Base-by-base conservation (phyloP, 805 yeast species). In the Starmerella vaccinii region DNA sequence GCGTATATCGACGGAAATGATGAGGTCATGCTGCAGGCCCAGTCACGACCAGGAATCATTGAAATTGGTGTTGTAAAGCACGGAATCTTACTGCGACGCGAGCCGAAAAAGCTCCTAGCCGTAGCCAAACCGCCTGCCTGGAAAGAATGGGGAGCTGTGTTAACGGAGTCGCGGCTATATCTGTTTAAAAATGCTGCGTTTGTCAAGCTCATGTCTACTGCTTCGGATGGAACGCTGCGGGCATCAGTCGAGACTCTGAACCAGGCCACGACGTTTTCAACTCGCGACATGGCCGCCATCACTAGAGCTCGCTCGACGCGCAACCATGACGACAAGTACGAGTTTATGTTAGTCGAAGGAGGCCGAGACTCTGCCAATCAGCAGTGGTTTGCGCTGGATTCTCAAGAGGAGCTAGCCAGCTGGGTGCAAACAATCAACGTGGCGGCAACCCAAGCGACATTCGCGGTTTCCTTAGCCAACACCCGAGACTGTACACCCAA, bases 361-460 rank as follows among this genome's bases (percentile, higher is more conserved):
- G 59, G 62, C 16, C 51, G 64, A 13, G 66, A 62, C 13, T 63
- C 63, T 7, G 50, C 61, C n/a, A 63, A 61, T 35, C 64, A 61
- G 38, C 68, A 65, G 52, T 63, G 65, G 65, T 57, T 65, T 68
- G 49, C 75, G 66, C 77, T 79, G 13, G 64, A 61, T 6, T 65
- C 67, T 21, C 61, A 63, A n/a, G 64, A 64, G 21, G 84, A 79
- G 37, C 66, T 75, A 64, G 60, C 65, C n/a, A 74, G 75, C 21
- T 82, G 89, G 89, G 71, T 81, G 35, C 69, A 68, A 30, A 63
- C 75, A 7, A 76, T 80, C 58, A 79, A 80, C 56, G 73, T 69
- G 55, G 66, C 76, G 7, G 71, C 80, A 1, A 70, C 81, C 0
- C 62, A 76, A 49, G 71, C 71, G 33, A 44, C 57, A 8, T 41